Conservation (phyloP, 1,139 yeast genomes). For the Hanseniaspora uvarum region DNA sequence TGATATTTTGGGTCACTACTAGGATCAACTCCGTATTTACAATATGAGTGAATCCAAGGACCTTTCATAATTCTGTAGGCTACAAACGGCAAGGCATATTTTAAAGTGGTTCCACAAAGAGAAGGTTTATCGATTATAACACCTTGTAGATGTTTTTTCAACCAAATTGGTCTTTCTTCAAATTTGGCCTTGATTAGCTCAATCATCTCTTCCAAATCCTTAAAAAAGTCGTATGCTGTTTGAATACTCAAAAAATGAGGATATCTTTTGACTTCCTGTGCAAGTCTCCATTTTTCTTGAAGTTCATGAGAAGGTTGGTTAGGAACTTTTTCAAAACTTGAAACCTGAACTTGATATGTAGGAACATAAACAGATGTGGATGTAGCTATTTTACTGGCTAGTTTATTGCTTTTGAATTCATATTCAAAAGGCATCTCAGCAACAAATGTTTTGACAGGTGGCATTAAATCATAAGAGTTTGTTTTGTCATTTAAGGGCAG, state of each 20-base stretch:
- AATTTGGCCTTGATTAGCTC: slow-evolving; percentile 47
- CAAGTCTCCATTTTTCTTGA: slow-evolving; percentile 30
- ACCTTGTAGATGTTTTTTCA: slow-evolving; percentile 61
- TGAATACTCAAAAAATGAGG: slow-evolving; percentile 26
- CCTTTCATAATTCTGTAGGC: slow-evolving; percentile 76
- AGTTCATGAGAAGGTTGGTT: slow-evolving; percentile 37
- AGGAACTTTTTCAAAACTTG: slow-evolving; percentile 32
- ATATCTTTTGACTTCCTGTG: slow-evolving; percentile 28
- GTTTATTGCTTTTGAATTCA: slow-evolving; percentile 50
- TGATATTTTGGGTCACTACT: slow-evolving; percentile 45
- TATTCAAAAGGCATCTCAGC: slow-evolving; percentile 69
- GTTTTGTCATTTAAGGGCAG: slow-evolving; percentile 26
- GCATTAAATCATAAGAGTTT: slow-evolving; percentile 58
- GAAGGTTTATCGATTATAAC: slow-evolving; percentile 39
- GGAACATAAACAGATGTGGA: slow-evolving; percentile 34
- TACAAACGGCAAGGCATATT: slow-evolving; percentile 73
- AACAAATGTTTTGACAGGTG: slow-evolving; percentile 77
- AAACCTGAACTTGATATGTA: slow-evolving; percentile 26
- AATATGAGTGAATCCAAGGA: slow-evolving; percentile 90
- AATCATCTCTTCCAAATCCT: slow-evolving; percentile 35
- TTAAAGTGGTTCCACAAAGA: slow-evolving; percentile 37
- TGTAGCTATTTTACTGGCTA: slow-evolving; percentile 41
- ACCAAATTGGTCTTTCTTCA: slow-evolving; percentile 71
- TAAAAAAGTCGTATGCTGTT: slow-evolving; percentile 33
- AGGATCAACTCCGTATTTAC: slow-evolving; percentile 74